Evolutionary conservation across 2,329 filamentous ascomycete genomes (phyloP).

Genomic region (Aspergillus ochraceus): DNA sequence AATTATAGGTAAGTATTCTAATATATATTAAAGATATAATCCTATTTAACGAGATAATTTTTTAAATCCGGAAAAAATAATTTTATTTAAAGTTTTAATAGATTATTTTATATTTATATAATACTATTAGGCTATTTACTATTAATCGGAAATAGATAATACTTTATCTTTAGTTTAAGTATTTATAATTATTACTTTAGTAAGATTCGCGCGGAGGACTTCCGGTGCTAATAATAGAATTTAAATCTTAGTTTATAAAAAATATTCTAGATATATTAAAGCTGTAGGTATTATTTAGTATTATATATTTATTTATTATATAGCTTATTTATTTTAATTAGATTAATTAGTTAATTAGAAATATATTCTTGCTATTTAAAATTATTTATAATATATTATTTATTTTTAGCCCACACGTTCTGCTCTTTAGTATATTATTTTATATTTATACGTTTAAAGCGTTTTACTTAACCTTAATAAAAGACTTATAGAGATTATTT

Average conservation of each 20-base stretch:
- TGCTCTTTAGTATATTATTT: conserved; percentile 25
- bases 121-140: conserved; percentile 24
- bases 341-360: conserved; percentile 15
- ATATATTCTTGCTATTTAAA: conserved; percentile 19
- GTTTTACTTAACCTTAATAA: conserved; percentile 21
- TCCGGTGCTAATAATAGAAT: conserved; percentile 18
- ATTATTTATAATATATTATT: conserved; percentile 21
- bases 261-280: conserved; percentile 22
- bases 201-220: conserved; percentile 18
- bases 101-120: conserved; percentile 24
- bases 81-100: conserved; percentile 22
- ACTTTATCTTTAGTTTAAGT: conserved; percentile 20
- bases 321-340: not conserved
- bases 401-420: conserved; percentile 19
- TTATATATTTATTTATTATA: not conserved
- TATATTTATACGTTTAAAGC: conserved; percentile 22
- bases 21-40: conserved; percentile 25
- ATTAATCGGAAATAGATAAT: conserved; percentile 20
- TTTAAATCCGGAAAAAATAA: conserved; percentile 19
- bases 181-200: conserved; percentile 21
- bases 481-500: conserved; percentile 21
- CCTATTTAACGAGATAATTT: conserved; percentile 21
- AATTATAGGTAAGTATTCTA: conserved; percentile 15
- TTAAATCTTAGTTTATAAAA: conserved; percentile 23
- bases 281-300: conserved; percentile 15